phyloP scores from a whole-genome alignment of 1,139 yeast genomes.

The Debaryomycetaceae sp. region DNA sequence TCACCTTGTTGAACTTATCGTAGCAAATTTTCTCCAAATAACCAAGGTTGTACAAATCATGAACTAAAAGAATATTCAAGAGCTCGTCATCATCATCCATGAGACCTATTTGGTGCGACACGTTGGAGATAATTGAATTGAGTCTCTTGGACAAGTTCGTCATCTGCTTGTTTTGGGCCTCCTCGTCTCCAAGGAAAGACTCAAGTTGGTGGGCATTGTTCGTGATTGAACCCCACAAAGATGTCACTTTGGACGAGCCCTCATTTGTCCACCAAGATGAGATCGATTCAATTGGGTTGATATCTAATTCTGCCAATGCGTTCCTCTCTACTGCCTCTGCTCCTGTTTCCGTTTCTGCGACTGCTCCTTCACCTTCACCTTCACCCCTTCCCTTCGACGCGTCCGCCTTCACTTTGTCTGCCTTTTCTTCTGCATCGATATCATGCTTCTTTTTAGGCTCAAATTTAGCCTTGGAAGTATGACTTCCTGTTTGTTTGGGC shows the following conservation, averaged over 20 bases:
- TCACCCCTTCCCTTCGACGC: slow-evolving; percentile 11
- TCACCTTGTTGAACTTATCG: slow-evolving; percentile 73
- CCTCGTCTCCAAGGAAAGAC: slow-evolving; percentile 27
- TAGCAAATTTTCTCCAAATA: slow-evolving; percentile 63
- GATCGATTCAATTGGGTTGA: slow-evolving; percentile 67
- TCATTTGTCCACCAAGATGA: slow-evolving; percentile 80
- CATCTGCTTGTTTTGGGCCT: slow-evolving; percentile 26
- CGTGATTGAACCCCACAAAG: slow-evolving; percentile 60
- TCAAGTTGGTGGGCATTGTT: slow-evolving; percentile 42
- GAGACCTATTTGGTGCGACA: slow-evolving; percentile 57
- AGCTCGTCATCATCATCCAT: slow-evolving; percentile 64
- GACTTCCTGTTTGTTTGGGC: slow-evolving; percentile 18
- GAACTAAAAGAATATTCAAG: slow-evolving; percentile 53
- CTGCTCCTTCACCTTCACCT: slow-evolving; percentile 2
- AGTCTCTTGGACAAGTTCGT: slow-evolving; percentile 29
- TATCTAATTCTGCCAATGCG: slow-evolving; percentile 23
- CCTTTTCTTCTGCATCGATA: slow-evolving; percentile 6
- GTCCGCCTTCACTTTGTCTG: slow-evolving; percentile 9
- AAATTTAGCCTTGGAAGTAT: slow-evolving; percentile 15
- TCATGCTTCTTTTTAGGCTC: slow-evolving; percentile 26
- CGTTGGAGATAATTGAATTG: slow-evolving; percentile 33
- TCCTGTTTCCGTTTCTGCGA: slow-evolving; percentile 4
- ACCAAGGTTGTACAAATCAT: slow-evolving; percentile 73
- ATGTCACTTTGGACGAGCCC: slow-evolving; percentile 73
- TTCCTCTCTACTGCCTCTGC: slow-evolving; percentile 1